Evolutionary conservation across 176 grass and related monocot species (phyloP).

Genomic region (Musa troglodytarum): DNA sequence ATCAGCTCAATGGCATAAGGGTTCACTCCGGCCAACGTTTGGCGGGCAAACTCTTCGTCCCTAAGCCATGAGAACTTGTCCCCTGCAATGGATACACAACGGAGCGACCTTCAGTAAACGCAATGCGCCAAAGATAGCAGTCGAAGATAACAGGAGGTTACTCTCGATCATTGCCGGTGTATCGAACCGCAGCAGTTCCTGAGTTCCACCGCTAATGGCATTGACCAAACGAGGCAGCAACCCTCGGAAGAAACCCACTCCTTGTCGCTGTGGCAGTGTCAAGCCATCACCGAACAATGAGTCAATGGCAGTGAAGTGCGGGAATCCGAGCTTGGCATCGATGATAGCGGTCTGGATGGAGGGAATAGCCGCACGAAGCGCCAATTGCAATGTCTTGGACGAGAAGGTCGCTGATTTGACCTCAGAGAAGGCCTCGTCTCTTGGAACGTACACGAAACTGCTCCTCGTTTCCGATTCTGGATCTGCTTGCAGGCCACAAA

Average conservation of each 20-base stretch:
- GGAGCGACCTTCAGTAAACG: too few relatives aligned
- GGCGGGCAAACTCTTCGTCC: constrained; percentile 60
- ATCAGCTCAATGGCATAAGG: constrained; percentile 47
- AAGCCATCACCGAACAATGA: constrained; percentile 55
- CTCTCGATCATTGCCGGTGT: constrained; percentile 42
- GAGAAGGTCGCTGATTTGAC: constrained; percentile 58
- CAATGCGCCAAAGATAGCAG: too few relatives aligned
- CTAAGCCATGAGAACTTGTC: constrained; percentile 65
- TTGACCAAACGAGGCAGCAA: constrained; percentile 37
- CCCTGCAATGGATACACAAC: constrained; percentile 17
- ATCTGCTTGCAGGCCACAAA: constrained; percentile 22
- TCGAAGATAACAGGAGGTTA: background rate
- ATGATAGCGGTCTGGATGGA: constrained; percentile 32
- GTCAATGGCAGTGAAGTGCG: constrained; percentile 53
- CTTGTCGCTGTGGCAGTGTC: constrained; percentile 18
- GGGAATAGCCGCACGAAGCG: constrained; percentile 45
- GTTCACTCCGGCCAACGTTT: constrained; percentile 59
- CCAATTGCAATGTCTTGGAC: constrained; percentile 25
- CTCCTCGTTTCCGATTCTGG: constrained; percentile 40
- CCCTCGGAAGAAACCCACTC: constrained; percentile 27
- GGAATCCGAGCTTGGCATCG: constrained; percentile 30
- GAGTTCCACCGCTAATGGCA: constrained; percentile 22
- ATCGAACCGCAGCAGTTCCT: constrained; percentile 38
- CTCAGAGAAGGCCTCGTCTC: constrained; percentile 75
- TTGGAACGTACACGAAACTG: constrained; percentile 43